Evolutionary conservation across 345 rosid species (phyloP), one percentile per base, ranked within the genome.

Genomic region (Firmiana major): DNA sequence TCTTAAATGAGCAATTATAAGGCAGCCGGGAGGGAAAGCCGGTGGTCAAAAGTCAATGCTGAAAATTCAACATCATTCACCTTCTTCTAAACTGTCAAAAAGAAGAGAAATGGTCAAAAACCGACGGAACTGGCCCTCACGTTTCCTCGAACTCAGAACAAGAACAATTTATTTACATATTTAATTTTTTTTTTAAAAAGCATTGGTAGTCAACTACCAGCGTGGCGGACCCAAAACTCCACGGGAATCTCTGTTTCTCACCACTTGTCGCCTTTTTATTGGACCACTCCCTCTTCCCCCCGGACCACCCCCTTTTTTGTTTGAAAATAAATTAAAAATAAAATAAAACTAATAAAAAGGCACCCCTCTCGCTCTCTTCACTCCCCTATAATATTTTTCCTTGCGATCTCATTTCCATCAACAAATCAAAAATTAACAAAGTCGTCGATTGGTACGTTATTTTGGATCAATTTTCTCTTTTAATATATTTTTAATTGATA

Each of bases 251-350:
- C 79, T 71, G 76, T 66, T 79, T 31, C 28, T 22, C 65, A 63
- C 22, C 81, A 84, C 83, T 17, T 88, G 91, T 84, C 88, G 7
- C 0, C 5, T 16, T 71, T 0, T n/a, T 4, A 85, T 83, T 86
- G 86, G 90, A 45, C 84, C 83, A 0, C 65, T 15, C 6, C 6
- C 71, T 19, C 76, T 73, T 28, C 1, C 55, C 16, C n/a, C 4
- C 55, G 0, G 16, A n/a, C 4, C 49, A 36, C 78, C 6, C 45
- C 4, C 17, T 0, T 0, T 58, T 69, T 55, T 60, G 34, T 31
- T 40, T 28, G 12, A 60, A 26, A 26, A 26, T 1, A 26, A 31
- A 60, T 12, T 13, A 24, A 24, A 24, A 24, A 24, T 10, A 11
- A 24, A 9, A n/a, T n/a, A 11, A 24, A 9, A 24, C 2, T n/a